Base-by-base conservation (phyloP, 1,139 yeast genomes). In the Yamadazyma dendronema region DNA sequence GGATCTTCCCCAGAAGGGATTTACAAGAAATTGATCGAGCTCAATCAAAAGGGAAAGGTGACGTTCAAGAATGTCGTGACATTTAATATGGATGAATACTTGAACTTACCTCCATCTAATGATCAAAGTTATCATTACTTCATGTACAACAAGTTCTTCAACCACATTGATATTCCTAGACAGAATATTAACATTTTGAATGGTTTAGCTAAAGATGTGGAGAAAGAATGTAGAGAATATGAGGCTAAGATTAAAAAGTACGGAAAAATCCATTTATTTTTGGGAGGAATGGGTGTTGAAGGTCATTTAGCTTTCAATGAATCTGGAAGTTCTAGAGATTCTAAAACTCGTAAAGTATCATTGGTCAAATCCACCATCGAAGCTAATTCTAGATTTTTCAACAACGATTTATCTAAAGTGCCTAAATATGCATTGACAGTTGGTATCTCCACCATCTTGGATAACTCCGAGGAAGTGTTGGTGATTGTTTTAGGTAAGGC, bases 221-320 rank as follows among this genome's bases (percentile, higher is more conserved):
- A 67, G 29, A 50, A 47, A 25, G 84, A 79, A 54, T 79, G 84
- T 50, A 51, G 53, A 3, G 48, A 54, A 2, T 79, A 79, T 54
- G 84, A 79, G 54, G 63, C 57, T 22, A 67, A 72, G 47, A 79
- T 79, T 53, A 65, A 65, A 46, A 51, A 56, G 30, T 68, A 63
- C 47, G 83, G 82, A 10, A 70, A 74, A 35, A 77, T 79, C 44
- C 67, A 79, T 49, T 61, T 79, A 40, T 79, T 79, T 49, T 55
- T 79, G 54, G 84, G 84, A 10, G 84, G 84, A 1, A 63, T 79
- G 50, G 84, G 84, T 3, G 78, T 81, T 16, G 81, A 79, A 52
- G 84, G 84, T 25, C 84, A 79, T 53, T 65, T 79, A 53, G 84
- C 84, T 1, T 79, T 79, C 53, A 79, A 79, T 54, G 84, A 79